A percentile compares a stretch with the other conserved stretches of the same genome.
Conservation (phyloP, 208 protist genomes). For the Angomonas ambiguus region DNA sequence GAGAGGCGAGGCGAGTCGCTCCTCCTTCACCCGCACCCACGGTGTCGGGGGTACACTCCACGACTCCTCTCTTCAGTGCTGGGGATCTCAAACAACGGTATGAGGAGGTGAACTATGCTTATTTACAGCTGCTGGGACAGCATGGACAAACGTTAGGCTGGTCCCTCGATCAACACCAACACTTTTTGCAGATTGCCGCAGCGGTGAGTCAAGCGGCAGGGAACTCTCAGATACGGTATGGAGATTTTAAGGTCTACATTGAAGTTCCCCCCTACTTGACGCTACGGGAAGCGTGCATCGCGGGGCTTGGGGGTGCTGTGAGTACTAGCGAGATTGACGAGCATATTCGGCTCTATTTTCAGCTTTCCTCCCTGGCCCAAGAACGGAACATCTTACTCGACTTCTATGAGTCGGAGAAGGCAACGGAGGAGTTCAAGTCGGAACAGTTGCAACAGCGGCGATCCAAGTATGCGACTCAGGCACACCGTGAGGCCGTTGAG, state of each 20-base stretch:
- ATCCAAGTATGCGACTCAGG: neutral
- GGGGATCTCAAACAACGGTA: neutral
- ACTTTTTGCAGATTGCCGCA: neutral
- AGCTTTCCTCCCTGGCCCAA: neutral
- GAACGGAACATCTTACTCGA: neutral
- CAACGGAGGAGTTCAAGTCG: neutral
- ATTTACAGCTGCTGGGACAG: neutral
- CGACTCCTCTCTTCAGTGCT: neutral
- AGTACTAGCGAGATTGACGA: neutral
- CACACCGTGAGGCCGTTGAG: neutral
- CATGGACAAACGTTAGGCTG: neutral
- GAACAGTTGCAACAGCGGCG: neutral
- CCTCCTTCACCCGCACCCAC: neutral
- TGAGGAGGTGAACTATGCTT: neutral
- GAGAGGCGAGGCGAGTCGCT: neutral
- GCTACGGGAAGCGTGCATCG: constrained; percentile 2
- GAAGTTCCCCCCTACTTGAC: neutral
- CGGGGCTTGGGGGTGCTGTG: neutral
- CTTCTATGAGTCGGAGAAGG: neutral
- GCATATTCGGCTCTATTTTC: constrained; percentile 2
- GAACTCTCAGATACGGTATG: neutral
- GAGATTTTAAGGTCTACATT: neutral
- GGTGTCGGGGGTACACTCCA: neutral
- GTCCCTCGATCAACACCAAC: neutral
- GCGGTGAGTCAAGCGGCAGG: neutral